Percentiles rank a stretch among this genome's conserved stretches.
Conservation (phyloP, 176 grass and related monocot species). For the Microstegium vimineum region DNA sequence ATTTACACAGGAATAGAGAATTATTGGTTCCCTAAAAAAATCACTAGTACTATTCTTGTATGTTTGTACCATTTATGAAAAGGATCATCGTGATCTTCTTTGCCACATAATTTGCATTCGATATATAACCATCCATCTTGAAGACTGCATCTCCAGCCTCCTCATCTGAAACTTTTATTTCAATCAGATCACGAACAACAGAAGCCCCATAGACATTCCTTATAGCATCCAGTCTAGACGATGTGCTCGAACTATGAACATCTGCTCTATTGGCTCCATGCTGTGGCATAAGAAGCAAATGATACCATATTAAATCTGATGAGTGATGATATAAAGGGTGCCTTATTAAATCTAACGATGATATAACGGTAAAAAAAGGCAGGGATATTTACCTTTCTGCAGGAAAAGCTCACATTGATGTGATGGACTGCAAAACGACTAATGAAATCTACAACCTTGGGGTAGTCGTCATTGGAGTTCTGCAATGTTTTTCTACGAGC, state of each 20-base stretch:
- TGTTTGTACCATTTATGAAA: constrained; percentile 87
- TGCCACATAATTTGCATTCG: constrained; percentile 84
- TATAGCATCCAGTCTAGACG: constrained; percentile 84
- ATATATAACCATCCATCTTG: constrained; percentile 87
- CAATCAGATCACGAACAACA: constrained; percentile 85
- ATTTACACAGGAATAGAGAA: neutral
- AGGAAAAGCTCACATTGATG: constrained; percentile 73
- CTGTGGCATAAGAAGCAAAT: constrained; percentile 43
- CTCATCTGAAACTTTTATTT: constrained; percentile 81
- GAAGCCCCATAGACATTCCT: constrained; percentile 76
- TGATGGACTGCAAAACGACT: constrained; percentile 86
- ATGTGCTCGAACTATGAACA: constrained; percentile 62
- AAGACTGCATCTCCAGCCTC: constrained; percentile 59
- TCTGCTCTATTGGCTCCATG: constrained; percentile 92
- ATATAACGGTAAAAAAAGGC: neutral
- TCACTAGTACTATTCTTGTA: neutral
- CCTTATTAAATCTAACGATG: constrained; percentile 9
- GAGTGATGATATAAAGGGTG: constrained; percentile 2
- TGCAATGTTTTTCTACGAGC: constrained; percentile 86
- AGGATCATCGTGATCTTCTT: constrained; percentile 95
- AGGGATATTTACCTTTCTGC: constrained; percentile 63
- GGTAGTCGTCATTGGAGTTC: constrained; percentile 82
- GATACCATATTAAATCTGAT: constrained; percentile 26
- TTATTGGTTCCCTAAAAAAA: neutral
- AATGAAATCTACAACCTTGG: constrained; percentile 83